Evolutionary conservation across 75 land plant genomes (phyloP).

Genomic region (Adiantum capillusveneris): DNA sequence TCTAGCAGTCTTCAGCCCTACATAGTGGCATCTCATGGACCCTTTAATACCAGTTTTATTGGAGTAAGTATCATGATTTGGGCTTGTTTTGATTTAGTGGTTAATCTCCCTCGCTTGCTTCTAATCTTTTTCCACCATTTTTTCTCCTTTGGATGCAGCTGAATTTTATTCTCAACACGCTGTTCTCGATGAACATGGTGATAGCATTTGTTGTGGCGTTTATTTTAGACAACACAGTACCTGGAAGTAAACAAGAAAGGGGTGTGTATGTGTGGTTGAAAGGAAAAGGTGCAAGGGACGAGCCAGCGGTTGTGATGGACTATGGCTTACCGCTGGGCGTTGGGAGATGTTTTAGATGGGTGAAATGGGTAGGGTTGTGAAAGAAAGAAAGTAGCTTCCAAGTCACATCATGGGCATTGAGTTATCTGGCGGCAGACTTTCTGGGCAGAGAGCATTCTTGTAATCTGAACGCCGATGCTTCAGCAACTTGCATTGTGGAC

Average conservation of each 20-base stretch:
- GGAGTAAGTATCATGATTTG: not conserved
- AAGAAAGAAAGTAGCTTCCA: not conserved
- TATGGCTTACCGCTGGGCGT: conserved; percentile 58
- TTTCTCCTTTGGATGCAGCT: conserved; percentile 31
- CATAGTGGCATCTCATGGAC: too few relatives aligned
- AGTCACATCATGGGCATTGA: too few relatives aligned
- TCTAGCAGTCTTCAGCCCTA: too few relatives aligned
- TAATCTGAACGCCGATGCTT: too few relatives aligned
- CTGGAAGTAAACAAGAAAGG: conserved; percentile 81
- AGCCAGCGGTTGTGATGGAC: conserved; percentile 49
- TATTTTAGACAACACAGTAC: conserved; percentile 75
- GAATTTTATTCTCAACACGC: conserved; percentile 64
- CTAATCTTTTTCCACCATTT: not conserved
- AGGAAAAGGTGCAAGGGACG: conserved; percentile 47
- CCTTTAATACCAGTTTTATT: too few relatives aligned
- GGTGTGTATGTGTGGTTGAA: conserved; percentile 72
- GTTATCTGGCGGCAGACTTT: too few relatives aligned
- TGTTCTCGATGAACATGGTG: conserved; percentile 71
- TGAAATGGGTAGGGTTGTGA: conserved; percentile 78
- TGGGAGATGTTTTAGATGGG: conserved; percentile 61
- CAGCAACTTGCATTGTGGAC: too few relatives aligned
- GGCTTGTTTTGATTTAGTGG: not conserved
- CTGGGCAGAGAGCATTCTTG: too few relatives aligned
- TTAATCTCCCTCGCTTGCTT: not conserved
- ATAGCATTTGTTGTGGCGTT: conserved; percentile 74